Percentiles rank a stretch among this genome's conserved stretches.
These are phyloP conservation scores for Leavenworthia alabamica DNA, from an alignment of 345 rosid genomes.

Conservation along the genomic window DNA sequence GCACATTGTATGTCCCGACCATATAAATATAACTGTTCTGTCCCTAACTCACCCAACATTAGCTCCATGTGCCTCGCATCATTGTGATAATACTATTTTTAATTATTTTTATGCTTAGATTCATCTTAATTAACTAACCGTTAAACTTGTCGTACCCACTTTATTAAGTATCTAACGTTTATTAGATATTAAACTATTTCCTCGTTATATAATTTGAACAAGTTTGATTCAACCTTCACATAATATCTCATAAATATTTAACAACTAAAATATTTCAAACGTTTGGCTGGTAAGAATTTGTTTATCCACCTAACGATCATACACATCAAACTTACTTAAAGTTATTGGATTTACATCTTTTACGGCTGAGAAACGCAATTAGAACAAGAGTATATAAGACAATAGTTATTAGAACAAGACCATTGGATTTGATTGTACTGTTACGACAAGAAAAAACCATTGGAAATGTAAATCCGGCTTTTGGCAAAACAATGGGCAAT, in stretches of 20 bases:
- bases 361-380: neutral
- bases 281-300: neutral
- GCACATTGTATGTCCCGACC: conserved; percentile 15
- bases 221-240: neutral
- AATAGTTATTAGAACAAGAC: no score
- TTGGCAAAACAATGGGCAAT: conserved; percentile 31
- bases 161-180: neutral
- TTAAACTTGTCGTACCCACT: neutral
- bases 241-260: no score
- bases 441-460: conserved; percentile 8
- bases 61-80: conserved; percentile 29
- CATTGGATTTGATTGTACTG: neutral
- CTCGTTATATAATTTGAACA: neutral
- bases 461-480: conserved; percentile 19
- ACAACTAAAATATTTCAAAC: no score
- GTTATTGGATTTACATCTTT: neutral
- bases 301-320: neutral
- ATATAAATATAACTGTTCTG: conserved; percentile 28
- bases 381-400: neutral
- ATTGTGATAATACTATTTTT: conserved; percentile 1
- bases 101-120: neutral
- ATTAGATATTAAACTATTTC: neutral
- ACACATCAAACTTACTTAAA: neutral
- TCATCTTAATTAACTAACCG: conserved; percentile 1
- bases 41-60: conserved; percentile 33